Percentiles rank a stretch among this genome's conserved stretches.
Conservation (phyloP, 225 moss, liverwort and hornwort genomes). For the Marchantia paleacea region DNA sequence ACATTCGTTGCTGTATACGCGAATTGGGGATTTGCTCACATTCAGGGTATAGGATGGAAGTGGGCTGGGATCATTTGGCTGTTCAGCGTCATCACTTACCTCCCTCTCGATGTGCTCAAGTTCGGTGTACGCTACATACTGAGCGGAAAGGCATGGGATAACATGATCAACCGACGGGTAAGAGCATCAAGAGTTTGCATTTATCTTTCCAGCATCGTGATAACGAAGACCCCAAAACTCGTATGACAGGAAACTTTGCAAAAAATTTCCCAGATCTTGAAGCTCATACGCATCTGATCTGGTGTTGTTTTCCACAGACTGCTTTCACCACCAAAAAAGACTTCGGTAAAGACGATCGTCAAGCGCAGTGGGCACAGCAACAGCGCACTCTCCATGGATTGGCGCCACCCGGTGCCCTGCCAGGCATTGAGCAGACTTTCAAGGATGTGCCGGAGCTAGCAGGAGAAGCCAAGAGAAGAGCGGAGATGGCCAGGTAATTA, state of each 20-base stretch:
- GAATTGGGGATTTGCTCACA: constrained; percentile 34
- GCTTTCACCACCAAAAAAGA: constrained; percentile 66
- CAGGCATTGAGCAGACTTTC: constrained; percentile 13
- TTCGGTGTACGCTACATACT: constrained; percentile 35
- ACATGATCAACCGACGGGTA: constrained; percentile 42
- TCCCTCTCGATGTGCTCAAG: constrained; percentile 43
- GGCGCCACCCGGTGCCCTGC: constrained; percentile 42
- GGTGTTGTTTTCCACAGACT: constrained; percentile 38
- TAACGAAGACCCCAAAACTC: too few species aligned
- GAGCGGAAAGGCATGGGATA: constrained; percentile 80
- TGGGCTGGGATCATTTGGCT: constrained; percentile 49
- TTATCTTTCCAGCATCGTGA: not conserved
- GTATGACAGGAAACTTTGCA: too few species aligned
- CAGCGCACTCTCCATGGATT: constrained; percentile 73
- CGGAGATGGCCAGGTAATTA: constrained; percentile 22
- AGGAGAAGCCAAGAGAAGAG: constrained; percentile 17
- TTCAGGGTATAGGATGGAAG: constrained; percentile 44
- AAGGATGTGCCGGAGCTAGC: constrained; percentile 14
- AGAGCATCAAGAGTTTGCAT: not conserved
- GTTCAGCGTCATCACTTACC: constrained; percentile 32
- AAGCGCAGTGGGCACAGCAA: constrained; percentile 77
- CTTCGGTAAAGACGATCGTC: constrained; percentile 70
- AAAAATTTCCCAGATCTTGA: too few species aligned
- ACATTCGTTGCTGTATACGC: constrained; percentile 44
- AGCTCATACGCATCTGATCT: not conserved